These are phyloP conservation scores for Arabidopsis thaliana DNA, from an alignment of 345 rosid genomes.

Conservation along the genomic window DNA sequence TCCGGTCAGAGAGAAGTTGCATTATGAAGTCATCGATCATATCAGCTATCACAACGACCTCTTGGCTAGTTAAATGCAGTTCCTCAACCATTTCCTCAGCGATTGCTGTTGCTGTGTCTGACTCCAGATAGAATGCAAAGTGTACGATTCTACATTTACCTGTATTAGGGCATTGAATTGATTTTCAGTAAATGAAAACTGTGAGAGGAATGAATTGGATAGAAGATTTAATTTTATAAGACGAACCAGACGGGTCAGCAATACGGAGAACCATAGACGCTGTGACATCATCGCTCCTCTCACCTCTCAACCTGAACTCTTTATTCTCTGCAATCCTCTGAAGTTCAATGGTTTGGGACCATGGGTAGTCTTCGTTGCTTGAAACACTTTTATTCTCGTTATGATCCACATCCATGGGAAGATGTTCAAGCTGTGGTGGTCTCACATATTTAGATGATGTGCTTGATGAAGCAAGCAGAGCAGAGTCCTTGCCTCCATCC, in stretches of 20 bases:
- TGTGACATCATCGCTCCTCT: constrained; percentile 53
- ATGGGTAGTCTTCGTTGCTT: constrained; percentile 51
- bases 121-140: constrained; percentile 68
- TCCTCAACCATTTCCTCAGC: constrained; percentile 92
- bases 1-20: constrained; percentile 55
- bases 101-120: constrained; percentile 75
- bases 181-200: constrained; percentile 27
- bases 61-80: constrained; percentile 65
- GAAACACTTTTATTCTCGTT: constrained; percentile 51
- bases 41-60: constrained; percentile 67
- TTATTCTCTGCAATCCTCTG: constrained; percentile 52
- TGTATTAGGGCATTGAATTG: constrained; percentile 20
- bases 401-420: constrained; percentile 67
- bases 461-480: constrained; percentile 43
- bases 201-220: neutral
- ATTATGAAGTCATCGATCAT: constrained; percentile 69
- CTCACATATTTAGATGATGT: constrained; percentile 38
- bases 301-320: constrained; percentile 69
- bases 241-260: constrained; percentile 60
- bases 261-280: constrained; percentile 63
- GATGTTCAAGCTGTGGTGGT: constrained; percentile 46
- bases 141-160: constrained; percentile 62
- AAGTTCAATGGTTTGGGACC: constrained; percentile 55
- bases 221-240: no score
- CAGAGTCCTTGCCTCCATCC: constrained; percentile 53